Conservation (phyloP, 2,329 filamentous ascomycete species). For the Diaporthe amygdali region DNA sequence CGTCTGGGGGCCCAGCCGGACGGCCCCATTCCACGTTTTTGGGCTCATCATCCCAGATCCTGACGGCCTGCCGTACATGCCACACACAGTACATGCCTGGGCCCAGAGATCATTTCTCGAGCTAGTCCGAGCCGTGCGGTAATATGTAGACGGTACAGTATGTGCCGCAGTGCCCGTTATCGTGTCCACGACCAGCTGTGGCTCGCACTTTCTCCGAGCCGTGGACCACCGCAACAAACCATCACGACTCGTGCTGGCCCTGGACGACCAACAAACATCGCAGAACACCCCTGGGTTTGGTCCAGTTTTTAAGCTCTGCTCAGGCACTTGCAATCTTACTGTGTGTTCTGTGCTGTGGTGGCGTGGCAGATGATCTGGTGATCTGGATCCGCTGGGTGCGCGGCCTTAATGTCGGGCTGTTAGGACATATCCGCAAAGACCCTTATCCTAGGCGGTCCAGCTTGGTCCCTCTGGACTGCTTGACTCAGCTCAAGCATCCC, state of each 20-base stretch:
- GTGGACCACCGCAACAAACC: neutral
- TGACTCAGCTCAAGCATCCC: neutral
- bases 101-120: neutral
- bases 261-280: neutral
- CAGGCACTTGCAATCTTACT: neutral
- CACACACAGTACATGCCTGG: too few species aligned
- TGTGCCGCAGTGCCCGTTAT: neutral
- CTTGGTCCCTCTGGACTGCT: neutral
- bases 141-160: neutral
- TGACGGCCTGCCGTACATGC: too few species aligned
- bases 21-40: conserved; percentile 13
- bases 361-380: conserved; percentile 1
- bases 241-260: conserved; percentile 8
- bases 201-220: conserved; percentile 6
- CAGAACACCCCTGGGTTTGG: neutral
- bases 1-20: neutral
- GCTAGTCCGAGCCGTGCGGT: neutral
- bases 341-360: neutral
- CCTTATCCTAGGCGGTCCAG: neutral
- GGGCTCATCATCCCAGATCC: conserved; percentile 3
- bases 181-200: neutral
- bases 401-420: neutral
- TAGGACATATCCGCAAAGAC: neutral
- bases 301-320: conserved; percentile 2
- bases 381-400: neutral